These are phyloP conservation scores for Halenospora varia DNA, from an alignment of 495 filamentous ascomycete species.

Conservation along the genomic window DNA sequence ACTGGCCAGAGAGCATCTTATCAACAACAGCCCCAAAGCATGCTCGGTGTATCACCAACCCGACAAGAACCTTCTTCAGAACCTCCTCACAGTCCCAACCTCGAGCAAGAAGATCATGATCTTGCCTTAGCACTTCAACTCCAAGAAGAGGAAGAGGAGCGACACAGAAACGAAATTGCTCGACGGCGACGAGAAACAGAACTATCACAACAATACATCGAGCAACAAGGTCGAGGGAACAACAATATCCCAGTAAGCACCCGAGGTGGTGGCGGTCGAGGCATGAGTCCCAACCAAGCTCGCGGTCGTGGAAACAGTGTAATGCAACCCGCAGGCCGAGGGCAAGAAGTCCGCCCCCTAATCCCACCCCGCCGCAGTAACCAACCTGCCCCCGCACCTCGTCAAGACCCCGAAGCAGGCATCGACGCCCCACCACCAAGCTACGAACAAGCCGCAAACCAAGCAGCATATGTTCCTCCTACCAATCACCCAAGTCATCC, in stretches of 20 bases:
- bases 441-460: conserved; percentile 74
- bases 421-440: conserved; percentile 68
- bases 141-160: conserved; percentile 79
- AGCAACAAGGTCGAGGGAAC: conserved; percentile 40
- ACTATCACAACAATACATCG: conserved; percentile 53
- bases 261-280: conserved; percentile 7
- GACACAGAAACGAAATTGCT: conserved; percentile 46
- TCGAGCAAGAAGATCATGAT: conserved; percentile 74
- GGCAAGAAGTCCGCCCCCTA: conserved; percentile 17
- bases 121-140: conserved; percentile 74
- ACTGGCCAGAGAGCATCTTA: conserved; percentile 28
- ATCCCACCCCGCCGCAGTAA: conserved; percentile 21
- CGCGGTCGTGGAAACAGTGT: conserved; percentile 6
- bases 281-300: conserved; percentile 8
- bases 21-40: conserved; percentile 18
- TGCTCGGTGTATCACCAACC: conserved; percentile 3
- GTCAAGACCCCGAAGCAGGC: conserved; percentile 39
- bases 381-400: conserved; percentile 28
- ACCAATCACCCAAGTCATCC: conserved; percentile 52
- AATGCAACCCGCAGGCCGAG: too few relatives aligned
- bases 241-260: conserved; percentile 10
- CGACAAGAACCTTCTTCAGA: conserved; percentile 20
- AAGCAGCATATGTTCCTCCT: conserved; percentile 60
- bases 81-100: conserved; percentile 32
- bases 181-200: conserved; percentile 43